Evolutionary conservation across 2,329 filamentous ascomycete species (phyloP).

Genomic region (Colletotrichum filicis): DNA sequence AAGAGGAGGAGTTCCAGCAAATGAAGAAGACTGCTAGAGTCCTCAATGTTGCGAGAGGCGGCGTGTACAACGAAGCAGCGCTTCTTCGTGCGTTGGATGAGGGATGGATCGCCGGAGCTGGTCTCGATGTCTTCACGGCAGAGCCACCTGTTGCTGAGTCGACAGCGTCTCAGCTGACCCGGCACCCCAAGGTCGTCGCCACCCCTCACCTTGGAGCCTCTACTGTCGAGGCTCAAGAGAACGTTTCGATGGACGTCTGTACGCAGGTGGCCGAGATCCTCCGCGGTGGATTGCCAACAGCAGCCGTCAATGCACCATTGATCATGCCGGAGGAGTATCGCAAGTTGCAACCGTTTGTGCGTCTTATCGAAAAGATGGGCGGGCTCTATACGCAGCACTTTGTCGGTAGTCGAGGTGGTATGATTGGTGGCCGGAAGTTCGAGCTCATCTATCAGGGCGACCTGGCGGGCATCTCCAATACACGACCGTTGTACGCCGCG

Average conservation of each 20-base stretch:
- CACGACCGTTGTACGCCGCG: constrained; percentile 81
- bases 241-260: constrained; percentile 85
- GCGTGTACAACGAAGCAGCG: constrained; percentile 82
- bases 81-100: constrained; percentile 76
- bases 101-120: constrained; percentile 79
- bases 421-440: constrained; percentile 73
- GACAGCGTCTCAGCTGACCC: constrained; percentile 70
- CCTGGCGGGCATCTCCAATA: constrained; percentile 76
- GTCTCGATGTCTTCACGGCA: constrained; percentile 81
- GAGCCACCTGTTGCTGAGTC: constrained; percentile 72
- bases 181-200: constrained; percentile 77
- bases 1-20: constrained; percentile 70
- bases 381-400: constrained; percentile 83
- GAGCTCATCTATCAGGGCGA: constrained; percentile 84
- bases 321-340: constrained; percentile 85
- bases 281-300: constrained; percentile 76
- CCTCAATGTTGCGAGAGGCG: constrained; percentile 83
- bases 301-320: constrained; percentile 83
- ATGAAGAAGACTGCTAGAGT: constrained; percentile 82
- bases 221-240: constrained; percentile 86
- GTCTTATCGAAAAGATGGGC: constrained; percentile 82
- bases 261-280: constrained; percentile 82
- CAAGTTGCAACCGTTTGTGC: constrained; percentile 81
- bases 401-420: constrained; percentile 52
- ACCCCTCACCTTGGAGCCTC: constrained; percentile 85